Conservation (phyloP, 352 stramenopile genomes). For the Paralagenidium karlingii region DNA sequence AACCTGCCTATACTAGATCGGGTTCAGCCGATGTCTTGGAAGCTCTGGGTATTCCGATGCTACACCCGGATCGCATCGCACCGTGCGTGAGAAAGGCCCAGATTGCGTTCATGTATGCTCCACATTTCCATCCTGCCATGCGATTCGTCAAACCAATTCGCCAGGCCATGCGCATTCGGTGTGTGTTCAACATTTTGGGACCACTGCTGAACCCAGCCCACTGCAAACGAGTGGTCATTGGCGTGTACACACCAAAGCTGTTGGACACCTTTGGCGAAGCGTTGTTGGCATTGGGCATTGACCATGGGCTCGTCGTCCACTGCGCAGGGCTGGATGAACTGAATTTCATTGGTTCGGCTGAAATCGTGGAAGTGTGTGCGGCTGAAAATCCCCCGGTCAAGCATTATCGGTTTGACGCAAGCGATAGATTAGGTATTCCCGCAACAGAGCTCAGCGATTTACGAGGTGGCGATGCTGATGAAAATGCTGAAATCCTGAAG, state of each 20-base stretch:
- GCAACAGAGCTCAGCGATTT: slow-evolving; percentile 89
- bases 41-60: slow-evolving; percentile 92
- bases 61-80: slow-evolving; percentile 84
- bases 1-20: slow-evolving; percentile 31
- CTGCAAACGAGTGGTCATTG: slow-evolving; percentile 95
- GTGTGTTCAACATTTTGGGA: slow-evolving; percentile 97
- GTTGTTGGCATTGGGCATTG: slow-evolving; percentile 85
- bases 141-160: slow-evolving; percentile 90
- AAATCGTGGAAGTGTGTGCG: slow-evolving; percentile 67
- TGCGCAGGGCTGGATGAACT: slow-evolving; percentile 98
- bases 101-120: slow-evolving; percentile 97
- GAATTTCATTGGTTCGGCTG: slow-evolving; percentile 85
- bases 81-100: slow-evolving; percentile 85
- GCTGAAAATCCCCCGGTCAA: slow-evolving; percentile 23
- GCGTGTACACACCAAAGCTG: slow-evolving; percentile 93
- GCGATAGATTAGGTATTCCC: slow-evolving; percentile 84
- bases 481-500: slow-evolving; percentile 92
- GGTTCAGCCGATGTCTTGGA: slow-evolving; percentile 97
- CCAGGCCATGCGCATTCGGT: slow-evolving; percentile 93
- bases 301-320: slow-evolving; percentile 98
- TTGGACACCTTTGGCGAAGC: slow-evolving; percentile 78
- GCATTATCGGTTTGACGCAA: slow-evolving; percentile 53
- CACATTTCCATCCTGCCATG: slow-evolving; percentile 96
- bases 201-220: slow-evolving; percentile 95
- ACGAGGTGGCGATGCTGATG: slow-evolving; percentile 87